Conservation (phyloP, 805 yeast species). For the Suhomyces xylopsoci region DNA sequence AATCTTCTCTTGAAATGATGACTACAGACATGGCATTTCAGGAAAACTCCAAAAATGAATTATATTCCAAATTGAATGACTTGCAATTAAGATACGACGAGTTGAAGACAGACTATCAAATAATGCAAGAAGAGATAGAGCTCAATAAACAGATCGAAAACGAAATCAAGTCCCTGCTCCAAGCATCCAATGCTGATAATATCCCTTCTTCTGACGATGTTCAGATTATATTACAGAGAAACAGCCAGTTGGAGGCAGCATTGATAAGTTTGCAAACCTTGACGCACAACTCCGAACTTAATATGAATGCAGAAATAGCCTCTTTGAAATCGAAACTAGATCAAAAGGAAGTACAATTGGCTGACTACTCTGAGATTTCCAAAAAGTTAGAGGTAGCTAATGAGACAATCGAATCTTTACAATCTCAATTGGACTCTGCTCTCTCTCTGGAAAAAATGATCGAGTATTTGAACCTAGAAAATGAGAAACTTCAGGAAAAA, state of each 20-base stretch:
- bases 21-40: conserved; percentile 46
- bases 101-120: conserved; percentile 27
- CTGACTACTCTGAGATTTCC: conserved; percentile 26
- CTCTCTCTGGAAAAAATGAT: conserved; percentile 34
- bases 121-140: conserved; percentile 35
- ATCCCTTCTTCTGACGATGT: conserved; percentile 16
- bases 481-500: conserved; percentile 32
- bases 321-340: conserved; percentile 4
- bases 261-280: conserved; percentile 30
- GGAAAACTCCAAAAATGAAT: conserved; percentile 27
- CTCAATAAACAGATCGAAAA: conserved; percentile 35
- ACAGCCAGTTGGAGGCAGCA: conserved; percentile 41
- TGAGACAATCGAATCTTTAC: conserved; percentile 22
- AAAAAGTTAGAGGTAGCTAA: conserved; percentile 20
- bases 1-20: conserved; percentile 25
- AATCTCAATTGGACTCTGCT: conserved; percentile 31
- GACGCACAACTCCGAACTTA: conserved; percentile 22
- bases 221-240: conserved; percentile 25
- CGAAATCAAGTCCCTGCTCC: conserved; percentile 22
- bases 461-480: conserved; percentile 33
- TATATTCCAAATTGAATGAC: conserved; percentile 21
- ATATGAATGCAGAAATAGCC: conserved; percentile 18
- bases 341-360: conserved; percentile 30
- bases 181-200: conserved; percentile 2
- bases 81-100: conserved; percentile 28